These are phyloP conservation scores for Yarrowia bubula DNA, from an alignment of 805 yeast genomes.

Conservation along the genomic window DNA sequence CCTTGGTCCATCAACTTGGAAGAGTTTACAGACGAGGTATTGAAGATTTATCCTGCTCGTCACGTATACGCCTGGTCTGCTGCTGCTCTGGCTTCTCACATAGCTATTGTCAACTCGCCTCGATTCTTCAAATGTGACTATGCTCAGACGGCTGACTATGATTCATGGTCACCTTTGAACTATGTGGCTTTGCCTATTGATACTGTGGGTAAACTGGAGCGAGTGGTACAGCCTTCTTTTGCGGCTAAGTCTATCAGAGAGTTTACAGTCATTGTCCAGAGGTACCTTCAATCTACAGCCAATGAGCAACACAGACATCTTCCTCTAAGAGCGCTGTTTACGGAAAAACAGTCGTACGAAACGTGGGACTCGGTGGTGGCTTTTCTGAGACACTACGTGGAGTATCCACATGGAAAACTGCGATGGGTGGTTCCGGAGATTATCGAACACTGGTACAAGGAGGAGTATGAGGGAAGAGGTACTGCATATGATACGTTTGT, in stretches of 20 bases:
- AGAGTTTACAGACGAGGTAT: not conserved
- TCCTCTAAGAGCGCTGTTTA: not conserved
- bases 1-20: slow-evolving; percentile 3
- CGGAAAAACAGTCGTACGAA: not conserved
- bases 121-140: slow-evolving; percentile 7
- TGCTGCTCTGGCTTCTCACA: slow-evolving; percentile 6
- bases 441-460: not conserved
- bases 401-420: slow-evolving; percentile 2
- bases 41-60: not conserved
- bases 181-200: slow-evolving; percentile 11
- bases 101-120: not conserved
- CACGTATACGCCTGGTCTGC: not conserved
- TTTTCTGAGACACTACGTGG: not conserved
- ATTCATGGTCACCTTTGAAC: slow-evolving; percentile 23
- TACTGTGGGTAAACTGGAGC: not conserved
- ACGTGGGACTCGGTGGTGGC: slow-evolving; percentile 19
- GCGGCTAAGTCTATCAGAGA: slow-evolving; percentile 8
- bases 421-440: slow-evolving; percentile 17
- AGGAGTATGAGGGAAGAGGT: not conserved
- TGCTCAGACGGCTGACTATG: slow-evolving; percentile 17
- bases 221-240: not conserved
- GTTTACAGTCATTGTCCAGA: not conserved
- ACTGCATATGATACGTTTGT: not conserved
- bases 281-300: not conserved
- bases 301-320: not conserved